These are phyloP conservation scores for Zalerion maritima DNA, from an alignment of 495 filamentous ascomycete genomes.

Conservation along the genomic window DNA sequence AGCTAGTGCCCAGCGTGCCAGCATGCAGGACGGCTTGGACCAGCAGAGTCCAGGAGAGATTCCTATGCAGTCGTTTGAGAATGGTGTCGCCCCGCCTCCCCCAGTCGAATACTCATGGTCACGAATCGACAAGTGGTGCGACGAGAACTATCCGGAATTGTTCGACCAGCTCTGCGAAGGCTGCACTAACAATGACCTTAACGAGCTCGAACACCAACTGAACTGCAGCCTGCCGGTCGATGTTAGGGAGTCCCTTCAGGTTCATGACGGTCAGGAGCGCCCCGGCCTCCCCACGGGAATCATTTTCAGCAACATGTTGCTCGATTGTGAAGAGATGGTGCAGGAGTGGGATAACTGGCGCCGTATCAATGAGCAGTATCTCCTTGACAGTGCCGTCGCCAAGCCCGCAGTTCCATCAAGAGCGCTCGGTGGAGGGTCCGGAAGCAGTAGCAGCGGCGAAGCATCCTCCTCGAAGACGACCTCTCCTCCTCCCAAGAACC, in stretches of 20 bases:
- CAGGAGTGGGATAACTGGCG: slow-evolving; percentile 97
- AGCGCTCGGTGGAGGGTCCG: slow-evolving; percentile 49
- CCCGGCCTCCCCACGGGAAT: slow-evolving; percentile 83
- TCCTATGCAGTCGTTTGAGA: slow-evolving; percentile 89
- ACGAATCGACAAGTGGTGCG: slow-evolving; percentile 85
- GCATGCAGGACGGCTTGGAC: slow-evolving; percentile 47
- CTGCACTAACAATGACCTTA: slow-evolving; percentile 85
- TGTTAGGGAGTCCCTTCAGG: slow-evolving; percentile 76
- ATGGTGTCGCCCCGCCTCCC: slow-evolving; percentile 80
- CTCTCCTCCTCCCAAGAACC: slow-evolving; percentile 36
- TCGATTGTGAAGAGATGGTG: slow-evolving; percentile 97
- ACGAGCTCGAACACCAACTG: slow-evolving; percentile 89
- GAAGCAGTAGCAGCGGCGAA: slow-evolving; percentile 22
- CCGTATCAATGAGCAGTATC: slow-evolving; percentile 76
- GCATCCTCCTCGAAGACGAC: slow-evolving; percentile 33
- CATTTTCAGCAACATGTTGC: slow-evolving; percentile 83
- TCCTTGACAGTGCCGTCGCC: slow-evolving; percentile 40
- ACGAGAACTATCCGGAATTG: slow-evolving; percentile 88
- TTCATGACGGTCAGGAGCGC: slow-evolving; percentile 93
- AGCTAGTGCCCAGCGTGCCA: slow-evolving; percentile 42
- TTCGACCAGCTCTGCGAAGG: slow-evolving; percentile 86
- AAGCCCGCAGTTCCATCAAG: slow-evolving; percentile 48
- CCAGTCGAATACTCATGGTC: slow-evolving; percentile 81
- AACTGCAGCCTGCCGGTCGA: slow-evolving; percentile 92
- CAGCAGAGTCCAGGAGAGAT: slow-evolving; percentile 66